Evolutionary conservation across 2,329 filamentous ascomycete species (phyloP), one percentile per base, ranked within the genome.

Genomic region (Harringtonia aguacate): DNA sequence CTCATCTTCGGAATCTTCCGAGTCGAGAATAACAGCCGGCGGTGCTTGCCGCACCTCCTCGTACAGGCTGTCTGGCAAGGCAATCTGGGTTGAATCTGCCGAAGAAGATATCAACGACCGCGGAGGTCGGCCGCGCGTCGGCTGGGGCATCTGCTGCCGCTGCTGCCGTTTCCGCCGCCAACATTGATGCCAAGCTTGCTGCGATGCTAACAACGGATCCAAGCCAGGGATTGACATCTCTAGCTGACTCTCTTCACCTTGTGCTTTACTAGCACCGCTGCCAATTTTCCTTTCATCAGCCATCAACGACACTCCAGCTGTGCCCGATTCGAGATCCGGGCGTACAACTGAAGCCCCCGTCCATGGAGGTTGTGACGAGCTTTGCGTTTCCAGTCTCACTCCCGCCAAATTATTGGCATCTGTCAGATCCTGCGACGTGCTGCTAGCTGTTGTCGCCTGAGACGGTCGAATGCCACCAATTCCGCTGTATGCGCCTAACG

Each of bases 11-110:
- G 44, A 44, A 33, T 64, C 66, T 13, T 66, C 65, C 29, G 65
- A 68, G 48, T 70, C 66, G 47, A 59, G 56, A n/a, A 69, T 55
- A 18, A 66, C 64, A 24, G 40, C 46, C 12, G 43, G 44, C 6
- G 58, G 53, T 15, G 66, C 64, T 27, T 62, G 63, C 15, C 56
- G 58, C 7, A 61, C 58, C 24, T 66, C 62, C 30, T 64, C 58
- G 41, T 68, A 46, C 36, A 72, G 46, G 49, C 67, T 70, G 20
- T 70, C 67, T 12, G 73, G 67, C 45, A 78, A 56, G 59, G 73
- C 54, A 17, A 75, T 59, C 55, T 78, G 70, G 9, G 70, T 73
- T 10, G 64, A 66, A 14, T 59, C 53, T 7, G 58, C 15, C 31
- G 46, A 50, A 33, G 35, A 51, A 37, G 43, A 35, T 15, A 27